These are phyloP conservation scores for Arabidopsis hybrid DNA, from an alignment of 441 rosid genomes.

Conservation along the genomic window DNA sequence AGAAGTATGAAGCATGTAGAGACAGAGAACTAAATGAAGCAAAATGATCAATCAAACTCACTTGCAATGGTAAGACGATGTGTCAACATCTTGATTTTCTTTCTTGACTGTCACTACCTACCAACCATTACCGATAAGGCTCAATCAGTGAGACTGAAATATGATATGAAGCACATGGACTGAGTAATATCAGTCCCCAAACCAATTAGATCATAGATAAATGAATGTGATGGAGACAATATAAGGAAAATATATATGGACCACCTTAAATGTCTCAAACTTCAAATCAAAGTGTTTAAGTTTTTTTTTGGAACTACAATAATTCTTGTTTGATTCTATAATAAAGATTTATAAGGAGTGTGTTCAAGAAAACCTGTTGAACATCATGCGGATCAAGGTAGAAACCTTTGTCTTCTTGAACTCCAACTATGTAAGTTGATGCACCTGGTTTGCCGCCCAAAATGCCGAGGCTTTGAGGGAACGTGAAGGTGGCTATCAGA, in stretches of 20 bases:
- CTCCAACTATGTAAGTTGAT: constrained; percentile 92
- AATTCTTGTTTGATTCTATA: constrained; percentile 2
- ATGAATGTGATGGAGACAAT: constrained; percentile 31
- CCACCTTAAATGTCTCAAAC: constrained; percentile 34
- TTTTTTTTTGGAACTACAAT: not conserved
- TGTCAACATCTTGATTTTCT: constrained; percentile 65
- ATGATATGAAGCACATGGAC: constrained; percentile 37
- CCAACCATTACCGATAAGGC: constrained; percentile 40
- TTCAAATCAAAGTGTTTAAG: constrained; percentile 33
- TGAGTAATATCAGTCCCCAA: constrained; percentile 22
- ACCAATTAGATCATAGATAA: constrained; percentile 25
- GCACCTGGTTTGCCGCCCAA: constrained; percentile 95
- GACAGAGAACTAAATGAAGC: constrained; percentile 19
- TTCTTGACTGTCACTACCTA: constrained; percentile 65
- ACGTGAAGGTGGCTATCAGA: constrained; percentile 73
- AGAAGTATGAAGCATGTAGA: not conserved
- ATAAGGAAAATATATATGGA: constrained; percentile 12
- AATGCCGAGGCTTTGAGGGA: constrained; percentile 95
- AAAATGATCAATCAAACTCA: constrained; percentile 46
- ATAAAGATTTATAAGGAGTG: constrained; percentile 14
- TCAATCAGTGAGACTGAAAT: constrained; percentile 31
- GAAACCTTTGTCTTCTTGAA: constrained; percentile 82
- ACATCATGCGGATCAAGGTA: constrained; percentile 95
- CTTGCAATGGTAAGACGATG: constrained; percentile 91
- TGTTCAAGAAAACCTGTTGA: constrained; percentile 39